These are phyloP conservation scores for Quambalaria eucalypti DNA, from an alignment of 1,284 basidiomycete species.

Conservation along the genomic window DNA sequence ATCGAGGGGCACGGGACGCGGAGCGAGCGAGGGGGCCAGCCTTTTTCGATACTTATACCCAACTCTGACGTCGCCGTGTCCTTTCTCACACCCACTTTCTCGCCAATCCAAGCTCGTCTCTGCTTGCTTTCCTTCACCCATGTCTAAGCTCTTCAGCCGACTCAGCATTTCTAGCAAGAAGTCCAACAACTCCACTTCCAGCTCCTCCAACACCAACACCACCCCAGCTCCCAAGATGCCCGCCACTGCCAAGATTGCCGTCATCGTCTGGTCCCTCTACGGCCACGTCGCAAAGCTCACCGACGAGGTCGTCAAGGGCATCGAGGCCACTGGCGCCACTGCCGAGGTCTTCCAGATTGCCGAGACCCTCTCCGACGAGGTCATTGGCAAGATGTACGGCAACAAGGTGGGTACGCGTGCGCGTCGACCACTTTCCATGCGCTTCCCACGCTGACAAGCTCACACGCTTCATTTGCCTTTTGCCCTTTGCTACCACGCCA, in stretches of 20 bases:
- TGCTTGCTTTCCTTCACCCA: too few relatives aligned
- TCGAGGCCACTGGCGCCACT: conserved; percentile 62
- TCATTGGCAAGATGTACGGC: conserved; percentile 69
- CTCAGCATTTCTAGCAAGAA: too few relatives aligned
- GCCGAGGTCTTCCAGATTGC: conserved; percentile 60
- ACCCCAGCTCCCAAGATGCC: conserved; percentile 13
- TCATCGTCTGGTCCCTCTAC: conserved; percentile 25
- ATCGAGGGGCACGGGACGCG: too few relatives aligned
- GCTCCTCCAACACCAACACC: conserved; percentile 24
- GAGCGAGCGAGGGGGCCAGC: too few relatives aligned
- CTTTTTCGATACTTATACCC: too few relatives aligned
- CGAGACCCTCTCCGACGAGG: conserved; percentile 72
- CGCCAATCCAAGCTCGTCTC: too few relatives aligned
- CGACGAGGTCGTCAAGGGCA: conserved; percentile 65
- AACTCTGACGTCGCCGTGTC: too few relatives aligned
- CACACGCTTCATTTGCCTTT: too few relatives aligned
- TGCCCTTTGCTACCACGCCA: background rate
- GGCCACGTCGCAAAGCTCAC: conserved; percentile 57
- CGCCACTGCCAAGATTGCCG: too few relatives aligned
- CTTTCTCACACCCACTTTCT: too few relatives aligned
- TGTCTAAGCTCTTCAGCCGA: too few relatives aligned
- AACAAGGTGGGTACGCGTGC: conserved; percentile 31
- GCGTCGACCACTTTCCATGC: background rate
- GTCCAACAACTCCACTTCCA: too few relatives aligned
- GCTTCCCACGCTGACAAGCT: background rate